phyloP scores from a whole-genome alignment of 2,329 filamentous ascomycete species.

The Helotiales sp. region DNA sequence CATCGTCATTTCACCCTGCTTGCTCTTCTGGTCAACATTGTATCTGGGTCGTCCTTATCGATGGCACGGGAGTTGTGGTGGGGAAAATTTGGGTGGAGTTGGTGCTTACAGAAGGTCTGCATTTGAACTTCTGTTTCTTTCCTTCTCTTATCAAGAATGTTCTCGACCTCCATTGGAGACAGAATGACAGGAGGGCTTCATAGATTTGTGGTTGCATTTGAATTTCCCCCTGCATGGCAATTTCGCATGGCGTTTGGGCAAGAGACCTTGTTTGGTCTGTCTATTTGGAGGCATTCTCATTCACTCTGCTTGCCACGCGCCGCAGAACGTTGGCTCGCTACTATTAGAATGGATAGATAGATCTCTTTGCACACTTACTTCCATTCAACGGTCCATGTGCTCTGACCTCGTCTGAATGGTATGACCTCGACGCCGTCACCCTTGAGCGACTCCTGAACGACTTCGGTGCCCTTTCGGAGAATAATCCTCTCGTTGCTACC shows the following conservation, averaged over 20 bases:
- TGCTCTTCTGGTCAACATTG: background rate
- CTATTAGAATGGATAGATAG: background rate
- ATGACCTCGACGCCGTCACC: slow-evolving; percentile 52
- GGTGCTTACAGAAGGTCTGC: background rate
- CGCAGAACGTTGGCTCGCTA: background rate
- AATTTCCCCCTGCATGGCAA: background rate
- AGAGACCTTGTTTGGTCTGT: background rate
- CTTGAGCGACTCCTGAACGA: slow-evolving; percentile 48
- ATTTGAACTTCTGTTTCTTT: background rate
- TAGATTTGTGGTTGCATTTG: background rate
- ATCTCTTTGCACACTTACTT: slow-evolving; percentile 9
- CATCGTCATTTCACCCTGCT: background rate
- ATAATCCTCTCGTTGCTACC: slow-evolving; percentile 25
- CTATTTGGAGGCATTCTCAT: background rate
- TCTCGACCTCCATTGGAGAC: background rate
- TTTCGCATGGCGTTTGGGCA: background rate
- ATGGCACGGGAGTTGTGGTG: background rate
- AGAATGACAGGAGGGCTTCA: background rate
- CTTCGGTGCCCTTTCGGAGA: slow-evolving; percentile 24
- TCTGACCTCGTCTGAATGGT: slow-evolving; percentile 22
- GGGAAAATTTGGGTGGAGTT: background rate
- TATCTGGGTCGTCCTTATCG: background rate
- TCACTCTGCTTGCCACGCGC: background rate
- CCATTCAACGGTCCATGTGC: slow-evolving; percentile 48
- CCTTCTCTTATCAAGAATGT: background rate